A percentile compares a stretch with the other conserved stretches of the same genome.
Conservation (phyloP, 495 filamentous ascomycete genomes). For the Tuber calosporum region DNA sequence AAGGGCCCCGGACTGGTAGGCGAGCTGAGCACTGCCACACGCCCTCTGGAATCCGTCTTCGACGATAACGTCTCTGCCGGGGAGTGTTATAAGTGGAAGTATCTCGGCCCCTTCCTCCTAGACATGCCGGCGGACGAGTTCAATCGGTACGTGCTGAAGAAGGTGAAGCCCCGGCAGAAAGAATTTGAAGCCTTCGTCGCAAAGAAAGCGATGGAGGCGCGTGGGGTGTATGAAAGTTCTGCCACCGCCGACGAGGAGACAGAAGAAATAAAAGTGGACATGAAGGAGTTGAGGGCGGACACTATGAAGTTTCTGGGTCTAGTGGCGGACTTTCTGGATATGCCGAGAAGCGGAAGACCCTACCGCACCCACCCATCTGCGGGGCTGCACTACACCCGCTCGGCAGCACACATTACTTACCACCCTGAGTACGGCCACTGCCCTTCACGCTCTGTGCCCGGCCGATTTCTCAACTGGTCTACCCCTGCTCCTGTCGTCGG, state of each 20-base stretch:
- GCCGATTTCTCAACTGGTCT: slow-evolving; percentile 49
- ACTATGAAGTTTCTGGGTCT: slow-evolving; percentile 19
- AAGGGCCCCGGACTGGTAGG: slow-evolving; percentile 14
- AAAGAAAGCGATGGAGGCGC: slow-evolving; percentile 40
- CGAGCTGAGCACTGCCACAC: slow-evolving; percentile 14
- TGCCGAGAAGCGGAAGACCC: slow-evolving; percentile 57
- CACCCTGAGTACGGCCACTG: slow-evolving; percentile 80
- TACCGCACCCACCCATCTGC: slow-evolving; percentile 78
- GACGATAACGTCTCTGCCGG: slow-evolving; percentile 46
- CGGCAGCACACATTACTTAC: slow-evolving; percentile 61
- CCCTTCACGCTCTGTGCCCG: slow-evolving; percentile 56
- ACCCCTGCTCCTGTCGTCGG: slow-evolving; percentile 28
- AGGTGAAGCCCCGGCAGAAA: slow-evolving; percentile 53
- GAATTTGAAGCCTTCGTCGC: slow-evolving; percentile 60
- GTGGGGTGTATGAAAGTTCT: background rate
- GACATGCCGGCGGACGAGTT: slow-evolving; percentile 70
- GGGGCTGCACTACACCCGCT: slow-evolving; percentile 76
- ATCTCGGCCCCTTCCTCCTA: slow-evolving; percentile 72
- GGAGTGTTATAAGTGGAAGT: slow-evolving; percentile 56
- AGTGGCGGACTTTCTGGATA: slow-evolving; percentile 33
- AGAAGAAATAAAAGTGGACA: slow-evolving; percentile 11
- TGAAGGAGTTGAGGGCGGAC: slow-evolving; percentile 27
- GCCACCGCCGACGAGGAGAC: background rate
- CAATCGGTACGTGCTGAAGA: slow-evolving; percentile 53
- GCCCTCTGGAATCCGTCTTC: slow-evolving; percentile 49